Conservation (phyloP, 345 rosid genomes). For the Dipteronia sinensis region DNA sequence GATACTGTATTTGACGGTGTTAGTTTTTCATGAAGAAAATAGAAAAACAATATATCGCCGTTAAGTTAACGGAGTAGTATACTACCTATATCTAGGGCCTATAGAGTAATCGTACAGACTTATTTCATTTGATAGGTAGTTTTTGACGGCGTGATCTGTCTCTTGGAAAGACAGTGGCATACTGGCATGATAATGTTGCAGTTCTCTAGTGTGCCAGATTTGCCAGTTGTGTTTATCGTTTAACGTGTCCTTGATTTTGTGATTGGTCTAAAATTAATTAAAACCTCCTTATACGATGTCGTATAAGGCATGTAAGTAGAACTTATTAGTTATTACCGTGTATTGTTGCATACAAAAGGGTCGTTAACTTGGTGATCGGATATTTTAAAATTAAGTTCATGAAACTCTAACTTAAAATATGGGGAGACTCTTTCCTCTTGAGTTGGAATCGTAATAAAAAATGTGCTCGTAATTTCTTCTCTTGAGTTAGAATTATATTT, state of each 20-base stretch:
- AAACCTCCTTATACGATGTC: background rate
- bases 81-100: background rate
- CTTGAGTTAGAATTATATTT: too few species aligned
- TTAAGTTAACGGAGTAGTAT: slow-evolving; percentile 24
- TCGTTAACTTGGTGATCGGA: too few species aligned
- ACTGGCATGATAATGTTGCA: slow-evolving; percentile 19
- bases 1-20: slow-evolving; percentile 17
- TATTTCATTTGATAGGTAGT: background rate
- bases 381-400: too few species aligned
- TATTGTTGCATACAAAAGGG: background rate
- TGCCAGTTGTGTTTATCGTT: background rate
- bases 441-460: too few species aligned
- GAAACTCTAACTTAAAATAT: too few species aligned
- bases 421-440: too few species aligned
- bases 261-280: too few species aligned
- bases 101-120: background rate
- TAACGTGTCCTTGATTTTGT: background rate
- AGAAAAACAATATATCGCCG: background rate
- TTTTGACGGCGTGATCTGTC: slow-evolving; percentile 37
- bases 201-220: slow-evolving; percentile 22
- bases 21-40: background rate
- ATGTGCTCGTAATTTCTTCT: too few species aligned
- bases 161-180: slow-evolving; percentile 20
- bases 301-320: background rate
- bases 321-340: too few species aligned